A percentile compares a stretch with the other conserved stretches of the same genome.
These are phyloP conservation scores for Calocera viscosa DNA, from an alignment of 768 basidiomycete genomes.

Conservation along the genomic window DNA sequence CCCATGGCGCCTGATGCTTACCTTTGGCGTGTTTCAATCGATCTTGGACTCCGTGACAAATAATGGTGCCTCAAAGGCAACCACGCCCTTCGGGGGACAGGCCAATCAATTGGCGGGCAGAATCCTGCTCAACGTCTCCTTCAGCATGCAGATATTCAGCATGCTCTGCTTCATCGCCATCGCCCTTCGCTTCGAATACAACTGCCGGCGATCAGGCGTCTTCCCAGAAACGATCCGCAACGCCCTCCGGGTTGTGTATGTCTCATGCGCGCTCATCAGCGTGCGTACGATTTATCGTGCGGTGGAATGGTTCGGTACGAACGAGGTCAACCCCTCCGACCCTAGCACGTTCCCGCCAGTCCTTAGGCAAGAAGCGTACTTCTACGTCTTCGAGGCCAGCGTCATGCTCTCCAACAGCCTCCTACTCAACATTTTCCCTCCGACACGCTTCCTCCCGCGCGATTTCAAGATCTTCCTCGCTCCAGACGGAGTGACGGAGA, in stretches of 20 bases:
- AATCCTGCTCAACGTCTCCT: background rate
- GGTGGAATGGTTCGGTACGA: background rate
- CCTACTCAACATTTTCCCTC: background rate
- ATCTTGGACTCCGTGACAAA: background rate
- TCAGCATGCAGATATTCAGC: background rate
- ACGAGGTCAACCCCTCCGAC: background rate
- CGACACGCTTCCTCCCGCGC: background rate
- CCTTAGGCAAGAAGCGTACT: background rate
- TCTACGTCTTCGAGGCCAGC: background rate
- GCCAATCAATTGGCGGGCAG: background rate
- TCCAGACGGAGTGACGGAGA: background rate
- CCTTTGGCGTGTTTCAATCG: background rate
- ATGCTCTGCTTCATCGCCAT: background rate
- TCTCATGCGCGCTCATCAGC: background rate
- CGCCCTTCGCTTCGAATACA: background rate
- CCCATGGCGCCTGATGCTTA: background rate
- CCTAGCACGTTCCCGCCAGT: background rate
- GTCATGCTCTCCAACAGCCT: background rate
- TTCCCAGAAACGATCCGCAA: background rate
- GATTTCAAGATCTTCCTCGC: background rate
- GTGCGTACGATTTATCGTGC: background rate
- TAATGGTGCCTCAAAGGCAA: background rate
- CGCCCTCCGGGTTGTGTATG: background rate
- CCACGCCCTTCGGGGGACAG: background rate
- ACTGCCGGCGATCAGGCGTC: background rate